phyloP scores from a whole-genome alignment of 2,329 filamentous ascomycete species.

The Exserohilum turcica region DNA sequence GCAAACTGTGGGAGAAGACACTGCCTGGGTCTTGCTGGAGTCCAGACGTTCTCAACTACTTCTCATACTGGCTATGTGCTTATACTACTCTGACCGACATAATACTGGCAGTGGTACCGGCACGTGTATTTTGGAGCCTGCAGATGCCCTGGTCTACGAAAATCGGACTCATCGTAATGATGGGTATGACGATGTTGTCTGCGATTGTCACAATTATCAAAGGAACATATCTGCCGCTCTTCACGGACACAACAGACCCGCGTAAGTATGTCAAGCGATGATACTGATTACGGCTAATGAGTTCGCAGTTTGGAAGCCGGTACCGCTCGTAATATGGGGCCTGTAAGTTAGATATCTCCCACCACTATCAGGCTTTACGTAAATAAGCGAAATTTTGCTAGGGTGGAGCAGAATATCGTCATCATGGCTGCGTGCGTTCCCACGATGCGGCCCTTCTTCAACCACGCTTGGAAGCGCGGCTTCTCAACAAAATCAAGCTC shows the following conservation, averaged over 20 bases:
- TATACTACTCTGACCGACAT: slow-evolving; percentile 15
- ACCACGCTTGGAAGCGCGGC: slow-evolving; percentile 5
- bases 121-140: slow-evolving; percentile 9
- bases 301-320: not conserved
- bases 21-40: slow-evolving; percentile 11
- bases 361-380: not conserved
- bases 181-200: slow-evolving; percentile 16
- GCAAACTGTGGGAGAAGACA: slow-evolving; percentile 12
- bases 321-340: not conserved
- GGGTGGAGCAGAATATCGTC: slow-evolving; percentile 15
- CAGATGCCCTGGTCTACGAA: slow-evolving; percentile 15
- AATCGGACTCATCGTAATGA: slow-evolving; percentile 7
- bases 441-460: slow-evolving; percentile 15
- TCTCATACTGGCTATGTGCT: slow-evolving; percentile 15
- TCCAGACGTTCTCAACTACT: slow-evolving; percentile 11
- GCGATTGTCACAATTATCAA: slow-evolving; percentile 14
- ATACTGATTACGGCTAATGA: not conserved
- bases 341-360: not conserved
- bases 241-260: slow-evolving; percentile 7
- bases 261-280: not conserved
- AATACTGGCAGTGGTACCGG: slow-evolving; percentile 10
- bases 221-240: slow-evolving; percentile 10
- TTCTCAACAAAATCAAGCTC: not conserved
- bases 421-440: slow-evolving; percentile 19
- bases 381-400: not conserved